Percentiles rank a stretch among this genome's conserved stretches.
These are phyloP conservation scores for Pseudogymnoascus verrucosus DNA, from an alignment of 2,329 filamentous ascomycete genomes.

Conservation along the genomic window DNA sequence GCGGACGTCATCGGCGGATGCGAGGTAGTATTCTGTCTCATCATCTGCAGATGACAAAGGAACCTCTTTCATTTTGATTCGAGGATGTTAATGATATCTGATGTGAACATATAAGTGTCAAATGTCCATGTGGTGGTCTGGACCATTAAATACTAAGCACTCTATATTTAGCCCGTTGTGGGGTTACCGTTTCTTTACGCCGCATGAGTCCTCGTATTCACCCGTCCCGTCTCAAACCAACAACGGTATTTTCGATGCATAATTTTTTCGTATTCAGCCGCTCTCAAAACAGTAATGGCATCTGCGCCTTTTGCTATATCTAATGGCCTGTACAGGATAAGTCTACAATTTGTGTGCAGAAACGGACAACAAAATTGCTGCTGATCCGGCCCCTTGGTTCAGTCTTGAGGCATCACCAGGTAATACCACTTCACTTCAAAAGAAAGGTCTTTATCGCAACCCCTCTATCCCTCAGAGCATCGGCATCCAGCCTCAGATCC, in stretches of 20 bases:
- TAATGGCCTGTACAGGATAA: not conserved
- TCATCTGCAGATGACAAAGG: not conserved
- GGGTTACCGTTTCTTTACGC: not conserved
- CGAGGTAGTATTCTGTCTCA: not conserved
- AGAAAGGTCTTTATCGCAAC: not conserved
- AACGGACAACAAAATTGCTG: not conserved
- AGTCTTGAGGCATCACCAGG: too few species aligned
- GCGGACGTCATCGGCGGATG: not conserved
- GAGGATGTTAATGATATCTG: not conserved
- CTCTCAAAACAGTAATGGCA: not conserved
- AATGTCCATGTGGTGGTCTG: not conserved
- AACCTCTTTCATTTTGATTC: not conserved
- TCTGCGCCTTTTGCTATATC: not conserved
- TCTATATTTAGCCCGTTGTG: not conserved
- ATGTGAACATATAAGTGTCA: not conserved
- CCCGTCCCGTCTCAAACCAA: not conserved
- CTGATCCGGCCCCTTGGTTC: not conserved
- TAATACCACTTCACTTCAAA: not conserved
- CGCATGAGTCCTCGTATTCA: not conserved
- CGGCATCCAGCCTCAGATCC: not conserved
- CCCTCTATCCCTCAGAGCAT: not conserved
- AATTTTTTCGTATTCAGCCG: not conserved
- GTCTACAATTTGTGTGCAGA: not conserved
- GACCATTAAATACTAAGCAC: not conserved
- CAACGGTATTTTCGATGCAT: not conserved